These are phyloP conservation scores for Austroboletus niveus DNA, from an alignment of 1,284 basidiomycete genomes.

Conservation along the genomic window DNA sequence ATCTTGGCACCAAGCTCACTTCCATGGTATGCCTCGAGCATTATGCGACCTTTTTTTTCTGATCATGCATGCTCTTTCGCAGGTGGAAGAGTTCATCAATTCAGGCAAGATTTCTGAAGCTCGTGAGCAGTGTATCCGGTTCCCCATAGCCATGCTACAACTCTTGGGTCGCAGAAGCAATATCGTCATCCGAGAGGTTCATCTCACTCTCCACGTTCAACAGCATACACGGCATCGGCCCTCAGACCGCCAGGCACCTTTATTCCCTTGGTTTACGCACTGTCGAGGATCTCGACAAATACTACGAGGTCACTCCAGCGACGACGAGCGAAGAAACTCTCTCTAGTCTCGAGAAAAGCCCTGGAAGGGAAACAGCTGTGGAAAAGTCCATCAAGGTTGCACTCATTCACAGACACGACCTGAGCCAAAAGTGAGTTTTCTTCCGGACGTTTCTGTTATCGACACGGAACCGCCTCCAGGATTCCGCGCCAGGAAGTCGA, in stretches of 20 bases:
- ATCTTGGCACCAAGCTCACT: constrained; percentile 58
- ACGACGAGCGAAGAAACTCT: constrained; percentile 6
- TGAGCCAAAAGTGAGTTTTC: constrained; percentile 36
- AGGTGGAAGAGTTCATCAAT: constrained; percentile 65
- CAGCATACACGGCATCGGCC: constrained; percentile 71
- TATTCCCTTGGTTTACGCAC: constrained; percentile 61
- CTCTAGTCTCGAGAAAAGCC: constrained; percentile 3
- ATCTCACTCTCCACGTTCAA: constrained; percentile 54
- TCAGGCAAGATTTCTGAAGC: constrained; percentile 58
- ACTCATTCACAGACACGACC: constrained; percentile 50
- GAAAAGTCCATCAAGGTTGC: constrained; percentile 47
- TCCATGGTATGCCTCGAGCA: constrained; percentile 45
- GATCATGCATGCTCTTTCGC: not conserved
- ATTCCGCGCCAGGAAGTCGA: constrained; percentile 71
- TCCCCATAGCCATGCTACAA: not conserved
- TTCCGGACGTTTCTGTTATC: not conserved
- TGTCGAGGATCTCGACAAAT: constrained; percentile 59
- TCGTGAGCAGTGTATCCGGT: constrained; percentile 38
- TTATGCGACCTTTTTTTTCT: not conserved
- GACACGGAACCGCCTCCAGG: constrained; percentile 27
- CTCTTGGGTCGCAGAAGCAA: constrained; percentile 40
- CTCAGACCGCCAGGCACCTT: constrained; percentile 60
- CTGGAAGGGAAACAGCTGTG: constrained; percentile 13
- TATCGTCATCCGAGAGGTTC: constrained; percentile 51
- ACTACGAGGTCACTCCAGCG: constrained; percentile 50